Evolutionary conservation across 176 grass and related monocot species (phyloP), one percentile per base, ranked within the genome.

Genomic region (Phoenix dactylifera): DNA sequence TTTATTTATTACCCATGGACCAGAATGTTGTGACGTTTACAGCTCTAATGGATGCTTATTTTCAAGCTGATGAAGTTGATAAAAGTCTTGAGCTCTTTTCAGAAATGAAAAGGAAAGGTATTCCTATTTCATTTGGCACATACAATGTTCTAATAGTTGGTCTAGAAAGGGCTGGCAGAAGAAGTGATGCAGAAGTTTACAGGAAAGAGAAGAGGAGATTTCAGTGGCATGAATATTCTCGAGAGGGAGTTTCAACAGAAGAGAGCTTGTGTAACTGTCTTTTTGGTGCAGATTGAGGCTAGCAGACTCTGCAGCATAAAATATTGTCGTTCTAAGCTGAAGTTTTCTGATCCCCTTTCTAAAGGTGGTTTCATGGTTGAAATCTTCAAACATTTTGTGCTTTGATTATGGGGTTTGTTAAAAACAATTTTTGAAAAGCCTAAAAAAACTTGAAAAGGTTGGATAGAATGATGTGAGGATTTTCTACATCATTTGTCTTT

Each of bases 221-320:
- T 77, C 64, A 67, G 57, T 79, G 64, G 79, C 57, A 74, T 60
- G 75, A 58, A 54, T 62, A 74, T 51, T 82, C 72, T 62, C n/a
- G 9, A 67, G 52, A 76, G 39, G 52, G 58, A 18, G 55, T 24
- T 62, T 73, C 77, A 58, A 51, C 65, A 26, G 64, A 86, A 69
- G 79, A 85, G 30, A 71, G 72, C 70, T 82, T 90, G 57, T 90
- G 87, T 52, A 76, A 90, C 57, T 67, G 69, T 79, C 20, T 90
- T 29, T 86, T 86, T 79, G 72, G 72, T 71, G 56, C 35, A 44
- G 35, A 44, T 44, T 10, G 35, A 44, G 35, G 35, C 35, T 44
- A 44, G 35, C 35, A 44, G 35, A 44, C 35, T 44, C 35, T 44
- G 35, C 35, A 44, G 35, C 7, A 44, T 44, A 44, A 44, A 39